Percentiles rank a stretch among this genome's conserved stretches.
phyloP scores from a whole-genome alignment of 163 green algal genomes.

The Chlamydomonas reinhardtii region DNA sequence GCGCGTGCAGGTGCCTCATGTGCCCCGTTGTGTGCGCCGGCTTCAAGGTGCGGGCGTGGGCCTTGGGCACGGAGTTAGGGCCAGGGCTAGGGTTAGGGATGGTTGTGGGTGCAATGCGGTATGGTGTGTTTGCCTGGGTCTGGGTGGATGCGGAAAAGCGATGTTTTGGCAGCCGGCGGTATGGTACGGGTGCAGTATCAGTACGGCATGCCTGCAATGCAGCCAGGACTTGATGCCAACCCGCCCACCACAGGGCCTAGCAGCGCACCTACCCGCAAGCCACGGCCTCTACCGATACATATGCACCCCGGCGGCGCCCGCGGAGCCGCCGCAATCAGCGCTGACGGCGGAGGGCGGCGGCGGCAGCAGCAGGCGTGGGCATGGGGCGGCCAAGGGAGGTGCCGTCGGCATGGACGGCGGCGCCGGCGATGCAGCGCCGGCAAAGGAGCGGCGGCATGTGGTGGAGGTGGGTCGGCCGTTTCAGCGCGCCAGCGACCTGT shows the following conservation, averaged over 20 bases:
- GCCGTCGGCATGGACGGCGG: too few species aligned
- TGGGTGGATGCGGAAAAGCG: too few species aligned
- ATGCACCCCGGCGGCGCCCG: neutral
- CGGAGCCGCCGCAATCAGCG: too few species aligned
- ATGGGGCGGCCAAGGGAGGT: too few species aligned
- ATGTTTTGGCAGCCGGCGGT: too few species aligned
- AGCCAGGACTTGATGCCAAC: too few species aligned
- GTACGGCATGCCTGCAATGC: too few species aligned
- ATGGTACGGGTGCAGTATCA: too few species aligned
- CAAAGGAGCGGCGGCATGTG: neutral
- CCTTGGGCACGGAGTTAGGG: neutral
- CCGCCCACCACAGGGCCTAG: neutral
- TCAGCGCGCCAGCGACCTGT: too few species aligned
- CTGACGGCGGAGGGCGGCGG: too few species aligned
- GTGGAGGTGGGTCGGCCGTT: slow-evolving; percentile 1
- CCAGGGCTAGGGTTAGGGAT: neutral
- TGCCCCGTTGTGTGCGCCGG: neutral
- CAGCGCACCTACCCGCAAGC: slow-evolving; percentile 11
- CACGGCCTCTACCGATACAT: slow-evolving; percentile 28
- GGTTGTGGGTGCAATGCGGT: neutral
- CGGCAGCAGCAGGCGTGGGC: neutral
- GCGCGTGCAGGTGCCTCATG: neutral
- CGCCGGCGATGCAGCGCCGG: neutral
- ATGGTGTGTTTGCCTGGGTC: too few species aligned
- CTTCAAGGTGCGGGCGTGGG: slow-evolving; percentile 10